phyloP scores from a whole-genome alignment of 495 filamentous ascomycete species.

The Jackrogersella minutella region DNA sequence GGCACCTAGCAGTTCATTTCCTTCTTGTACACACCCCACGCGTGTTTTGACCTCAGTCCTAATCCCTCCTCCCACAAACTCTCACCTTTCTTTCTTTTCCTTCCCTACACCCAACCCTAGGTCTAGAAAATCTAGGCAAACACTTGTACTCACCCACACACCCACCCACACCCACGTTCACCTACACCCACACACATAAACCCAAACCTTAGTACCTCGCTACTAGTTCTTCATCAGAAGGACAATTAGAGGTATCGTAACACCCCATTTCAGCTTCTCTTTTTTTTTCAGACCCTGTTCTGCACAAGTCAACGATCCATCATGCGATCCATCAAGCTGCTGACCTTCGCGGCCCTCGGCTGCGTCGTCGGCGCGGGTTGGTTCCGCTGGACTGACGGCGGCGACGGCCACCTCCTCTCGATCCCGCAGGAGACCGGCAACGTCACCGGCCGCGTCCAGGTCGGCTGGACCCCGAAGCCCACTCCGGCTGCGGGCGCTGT shows the following conservation, averaged over 20 bases:
- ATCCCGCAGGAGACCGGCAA: slow-evolving; percentile 26
- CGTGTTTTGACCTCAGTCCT: slow-evolving; percentile 1
- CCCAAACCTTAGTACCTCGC: neutral
- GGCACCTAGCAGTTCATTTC: neutral
- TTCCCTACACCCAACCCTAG: neutral
- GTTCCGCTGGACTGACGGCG: slow-evolving; percentile 34
- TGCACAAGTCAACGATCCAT: too few relatives aligned
- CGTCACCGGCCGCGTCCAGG: neutral
- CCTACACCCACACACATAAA: neutral
- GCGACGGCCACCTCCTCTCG: neutral
- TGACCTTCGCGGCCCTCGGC: slow-evolving; percentile 18
- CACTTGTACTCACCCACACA: neutral
- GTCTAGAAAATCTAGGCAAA: neutral
- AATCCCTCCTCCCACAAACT: slow-evolving; percentile 1
- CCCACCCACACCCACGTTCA: too few relatives aligned
- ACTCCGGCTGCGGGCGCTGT: slow-evolving; percentile 32
- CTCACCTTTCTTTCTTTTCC: neutral
- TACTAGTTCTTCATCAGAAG: neutral
- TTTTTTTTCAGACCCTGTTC: too few relatives aligned
- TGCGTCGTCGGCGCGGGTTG: slow-evolving; percentile 31
- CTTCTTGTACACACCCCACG: neutral
- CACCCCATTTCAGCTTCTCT: neutral
- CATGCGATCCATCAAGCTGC: slow-evolving; percentile 19
- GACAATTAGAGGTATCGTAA: slow-evolving; percentile 13
- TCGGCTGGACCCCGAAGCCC: slow-evolving; percentile 41